Evolutionary conservation across 2,329 filamentous ascomycete genomes (phyloP), one percentile per base, ranked within the genome.

Genomic region (Penicillium concentricum): DNA sequence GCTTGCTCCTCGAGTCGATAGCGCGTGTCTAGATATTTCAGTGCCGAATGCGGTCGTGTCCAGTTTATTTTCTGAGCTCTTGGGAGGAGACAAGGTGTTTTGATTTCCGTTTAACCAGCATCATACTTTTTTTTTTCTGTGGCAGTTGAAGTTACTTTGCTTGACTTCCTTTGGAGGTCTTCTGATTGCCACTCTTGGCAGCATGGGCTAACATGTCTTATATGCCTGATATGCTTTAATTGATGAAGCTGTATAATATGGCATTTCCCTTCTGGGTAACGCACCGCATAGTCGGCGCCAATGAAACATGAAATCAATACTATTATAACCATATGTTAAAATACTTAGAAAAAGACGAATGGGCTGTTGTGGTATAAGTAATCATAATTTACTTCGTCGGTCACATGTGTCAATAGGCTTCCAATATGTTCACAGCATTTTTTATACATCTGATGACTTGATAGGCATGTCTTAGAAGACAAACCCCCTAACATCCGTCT

Each of bases 1-100:
- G 59, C 60, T 56, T 66, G 56, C 61, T 67, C 60, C 60, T 62
- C 60, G 50, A 60, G 65, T 68, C 67, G 64, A 71, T 70, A 72
- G 69, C 71, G 69, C 69, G 63, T 64, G 54, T 58, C 62, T 67
- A 65, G 60, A 66, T 61, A 51, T 59, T 62, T 63, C 59, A 59
- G 39, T 57, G 46, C 54, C 53, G 43, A 59, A 53, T 59, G 58
- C 54, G 59, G 61, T 49, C 56, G 51, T 57, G 47, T 60, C 52
- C 47, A 54, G 32, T 52, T 53, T 38, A 49, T 58, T 62, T 58
- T 57, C 51, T 57, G 57, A 58, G 60, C 54, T 61, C 37, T 49
- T 57, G 51, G 50, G 48, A 41, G 58, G 48, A 61, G 24, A 56
- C 41, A 53, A 59, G 60, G 59, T 60, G 53, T 63, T 67, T 56